phyloP scores from a whole-genome alignment of 306 rosid genomes.

The Comarum palustre region DNA sequence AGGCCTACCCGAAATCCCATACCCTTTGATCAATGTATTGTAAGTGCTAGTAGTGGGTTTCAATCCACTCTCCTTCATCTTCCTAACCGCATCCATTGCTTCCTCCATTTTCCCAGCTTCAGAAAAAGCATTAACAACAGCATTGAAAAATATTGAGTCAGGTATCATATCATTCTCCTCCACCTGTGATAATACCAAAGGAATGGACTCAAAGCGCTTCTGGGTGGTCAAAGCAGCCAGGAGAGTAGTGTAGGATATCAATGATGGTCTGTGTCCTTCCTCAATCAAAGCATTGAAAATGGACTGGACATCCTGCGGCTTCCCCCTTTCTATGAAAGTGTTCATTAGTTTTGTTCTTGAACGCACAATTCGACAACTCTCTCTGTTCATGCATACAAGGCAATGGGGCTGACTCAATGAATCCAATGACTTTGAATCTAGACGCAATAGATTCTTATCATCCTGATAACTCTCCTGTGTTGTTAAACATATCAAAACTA shows the following conservation, averaged over 20 bases:
- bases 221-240: slow-evolving; percentile 55
- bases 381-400: slow-evolving; percentile 38
- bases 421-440: slow-evolving; percentile 29
- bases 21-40: slow-evolving; percentile 65
- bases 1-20: slow-evolving; percentile 63
- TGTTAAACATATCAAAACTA: slow-evolving; percentile 5
- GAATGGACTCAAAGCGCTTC: slow-evolving; percentile 51
- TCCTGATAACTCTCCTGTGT: slow-evolving; percentile 36
- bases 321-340: slow-evolving; percentile 48
- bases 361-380: slow-evolving; percentile 45
- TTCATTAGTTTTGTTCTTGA: slow-evolving; percentile 60
- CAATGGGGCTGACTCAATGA: slow-evolving; percentile 37
- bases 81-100: slow-evolving; percentile 48
- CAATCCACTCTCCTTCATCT: slow-evolving; percentile 64
- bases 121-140: slow-evolving; percentile 60
- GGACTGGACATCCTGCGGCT: slow-evolving; percentile 45
- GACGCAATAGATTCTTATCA: slow-evolving; percentile 28
- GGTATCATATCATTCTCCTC: slow-evolving; percentile 59
- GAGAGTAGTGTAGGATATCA: slow-evolving; percentile 57
- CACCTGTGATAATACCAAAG: slow-evolving; percentile 44
- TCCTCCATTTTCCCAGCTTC: slow-evolving; percentile 65
- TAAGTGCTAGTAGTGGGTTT: slow-evolving; percentile 50
- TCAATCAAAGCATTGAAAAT: slow-evolving; percentile 47
- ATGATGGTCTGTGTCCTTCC: slow-evolving; percentile 62
- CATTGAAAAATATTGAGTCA: slow-evolving; percentile 57